A percentile compares a stretch with the other conserved stretches of the same genome.
phyloP scores from a whole-genome alignment of 495 filamentous ascomycete genomes.

The Talaromyces wortmannii region DNA sequence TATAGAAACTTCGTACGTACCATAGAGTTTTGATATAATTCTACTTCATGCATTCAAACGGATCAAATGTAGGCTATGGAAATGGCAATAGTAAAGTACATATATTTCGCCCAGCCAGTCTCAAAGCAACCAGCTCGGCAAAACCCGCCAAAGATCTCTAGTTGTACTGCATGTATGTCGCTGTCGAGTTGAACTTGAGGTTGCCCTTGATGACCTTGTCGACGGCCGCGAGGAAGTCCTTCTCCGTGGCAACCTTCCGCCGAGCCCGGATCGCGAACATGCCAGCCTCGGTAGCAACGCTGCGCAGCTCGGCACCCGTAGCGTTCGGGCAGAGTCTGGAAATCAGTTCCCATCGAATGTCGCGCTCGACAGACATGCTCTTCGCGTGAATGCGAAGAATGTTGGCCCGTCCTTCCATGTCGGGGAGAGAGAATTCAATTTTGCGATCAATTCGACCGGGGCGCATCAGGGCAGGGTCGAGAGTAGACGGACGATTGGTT shows the following conservation, averaged over 20 bases:
- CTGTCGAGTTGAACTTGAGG: constrained; percentile 98
- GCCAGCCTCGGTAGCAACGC: constrained; percentile 97
- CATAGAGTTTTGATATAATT: no score
- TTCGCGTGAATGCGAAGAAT: constrained; percentile 98
- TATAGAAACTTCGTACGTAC: background rate
- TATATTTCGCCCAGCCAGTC: constrained; percentile 1
- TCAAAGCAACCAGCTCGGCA: constrained; percentile 11
- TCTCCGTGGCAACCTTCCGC: constrained; percentile 97
- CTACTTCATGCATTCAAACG: no score
- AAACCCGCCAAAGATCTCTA: constrained; percentile 39
- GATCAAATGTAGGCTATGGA: constrained; percentile 4
- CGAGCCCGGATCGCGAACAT: constrained; percentile 98
- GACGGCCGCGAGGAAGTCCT: constrained; percentile 95
- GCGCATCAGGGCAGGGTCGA: constrained; percentile 94
- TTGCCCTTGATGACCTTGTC: constrained; percentile 99
- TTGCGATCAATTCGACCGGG: constrained; percentile 97
- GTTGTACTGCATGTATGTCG: constrained; percentile 99
- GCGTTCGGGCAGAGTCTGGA: constrained; percentile 94
- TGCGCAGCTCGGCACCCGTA: constrained; percentile 88
- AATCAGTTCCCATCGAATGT: constrained; percentile 98
- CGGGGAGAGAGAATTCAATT: constrained; percentile 96
- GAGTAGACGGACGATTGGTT: constrained; percentile 91
- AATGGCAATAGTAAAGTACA: constrained; percentile 4
- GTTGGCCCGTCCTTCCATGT: constrained; percentile 94
- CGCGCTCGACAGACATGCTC: constrained; percentile 98